Base-by-base conservation (phyloP, 1,284 basidiomycete species). In the Rhodofomes roseus region DNA sequence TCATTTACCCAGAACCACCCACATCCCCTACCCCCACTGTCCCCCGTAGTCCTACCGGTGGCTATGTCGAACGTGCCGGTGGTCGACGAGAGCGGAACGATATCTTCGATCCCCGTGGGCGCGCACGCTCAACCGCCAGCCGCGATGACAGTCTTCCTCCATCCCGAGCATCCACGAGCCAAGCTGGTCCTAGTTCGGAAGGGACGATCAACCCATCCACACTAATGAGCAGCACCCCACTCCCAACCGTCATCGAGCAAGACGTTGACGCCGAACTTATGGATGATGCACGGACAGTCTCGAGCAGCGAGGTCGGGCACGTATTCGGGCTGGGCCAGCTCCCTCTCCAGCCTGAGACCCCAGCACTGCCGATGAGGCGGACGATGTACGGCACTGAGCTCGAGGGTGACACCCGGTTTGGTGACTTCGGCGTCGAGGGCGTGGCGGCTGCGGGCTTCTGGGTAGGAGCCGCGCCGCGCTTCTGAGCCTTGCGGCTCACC, bases 381-480 rank as follows among this genome's bases (percentile, higher is more conserved):
- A 92, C 90, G 18, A 89, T 92, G 85, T 92, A 90, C 71, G 89
- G 89, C 5, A 92, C 89, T 0, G 89, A 92, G 71, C 70, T 90
- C 44, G 88, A 89, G 29, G 76, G 76, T 43, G 89, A 92, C 69
- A 87, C 85, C 12, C 82, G 89, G 51, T 92, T 92, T 69, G 90
- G 90, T 5, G 89, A 92, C 73, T 92, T 91, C 70, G 90, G 90
- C 48, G 77, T 89, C 29, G 86, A 89, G 67, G 85, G 88, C 16
- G 82, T 90, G 60, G 87, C 86, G 59, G 87, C 86, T 22, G 81
- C 79, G 59, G 81, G 82, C 18, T 90, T 87, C 68, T 90, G 88
- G 86, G 67, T 68, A 34, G 68, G 70, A 27, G 57, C 65, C 29
- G 65, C 63, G 55, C 71, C 67, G 58, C 68, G 65, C 55, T 66